These are phyloP conservation scores for Pichia sp. DNA, from an alignment of 1,139 yeast genomes.

Conservation along the genomic window DNA sequence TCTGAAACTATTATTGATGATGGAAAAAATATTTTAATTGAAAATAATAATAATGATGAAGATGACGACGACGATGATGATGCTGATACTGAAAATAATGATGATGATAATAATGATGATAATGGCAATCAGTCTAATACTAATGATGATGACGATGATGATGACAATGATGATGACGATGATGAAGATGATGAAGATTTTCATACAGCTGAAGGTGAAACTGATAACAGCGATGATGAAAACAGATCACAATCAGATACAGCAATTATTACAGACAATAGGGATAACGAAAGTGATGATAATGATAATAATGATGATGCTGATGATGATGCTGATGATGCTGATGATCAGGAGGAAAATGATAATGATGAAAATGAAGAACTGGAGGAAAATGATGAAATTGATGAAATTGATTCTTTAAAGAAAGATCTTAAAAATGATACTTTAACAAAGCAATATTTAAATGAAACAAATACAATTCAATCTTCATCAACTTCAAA, in stretches of 20 bases:
- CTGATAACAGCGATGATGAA: background rate
- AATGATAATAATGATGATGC: conserved; percentile 12
- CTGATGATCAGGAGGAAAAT: background rate
- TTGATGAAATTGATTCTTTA: conserved; percentile 23
- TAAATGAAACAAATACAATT: conserved; percentile 12
- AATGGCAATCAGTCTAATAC: too few species aligned
- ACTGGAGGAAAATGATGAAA: conserved; percentile 21
- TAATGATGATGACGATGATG: background rate
- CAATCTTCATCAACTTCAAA: conserved; percentile 40
- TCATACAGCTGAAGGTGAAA: conserved; percentile 2
- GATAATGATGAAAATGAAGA: conserved; percentile 11
- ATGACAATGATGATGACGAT: conserved; percentile 12
- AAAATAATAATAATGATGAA: conserved; percentile 12
- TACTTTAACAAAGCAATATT: conserved; percentile 4
- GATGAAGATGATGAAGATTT: background rate
- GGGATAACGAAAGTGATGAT: conserved; percentile 17
- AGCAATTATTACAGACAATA: background rate
- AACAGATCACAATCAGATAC: too few species aligned
- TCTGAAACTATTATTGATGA: background rate
- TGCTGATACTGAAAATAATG: conserved; percentile 20
- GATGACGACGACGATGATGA: conserved; percentile 13
- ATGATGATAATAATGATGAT: conserved; percentile 9
- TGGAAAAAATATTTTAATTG: too few species aligned
- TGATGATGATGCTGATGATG: conserved; percentile 20
- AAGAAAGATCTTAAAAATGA: conserved; percentile 31